Evolutionary conservation across 106 monocot species (phyloP), one percentile per base, ranked within the genome.

Genomic region (Dendrobium nobile): DNA sequence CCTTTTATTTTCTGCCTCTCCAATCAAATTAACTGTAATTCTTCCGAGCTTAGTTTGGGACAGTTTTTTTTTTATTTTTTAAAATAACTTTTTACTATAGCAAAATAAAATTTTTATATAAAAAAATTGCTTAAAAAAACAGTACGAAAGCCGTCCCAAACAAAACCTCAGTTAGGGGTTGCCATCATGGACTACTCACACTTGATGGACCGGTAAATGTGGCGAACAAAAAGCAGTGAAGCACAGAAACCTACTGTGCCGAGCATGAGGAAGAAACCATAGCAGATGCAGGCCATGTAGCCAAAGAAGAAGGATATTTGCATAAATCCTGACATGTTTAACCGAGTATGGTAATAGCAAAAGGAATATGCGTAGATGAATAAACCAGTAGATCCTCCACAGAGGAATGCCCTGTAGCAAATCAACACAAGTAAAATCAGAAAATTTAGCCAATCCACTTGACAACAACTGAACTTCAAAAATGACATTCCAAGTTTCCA

Each of bases 131-230:
- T 31, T 31, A 1, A 31, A 31, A 1, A 31, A 31, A 1, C 31
- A 31, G 31, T 31, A 31, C 1, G 1, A 31, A 31, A 31, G 31
- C 31, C 31, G 31, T 31, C 31, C 31, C 31, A 31, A 31, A 31
- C 1, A 1, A 31, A 31, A 0, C 31, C 31, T 31, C 54, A 54
- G 2, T 54, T 2, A 16, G 54, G 10, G 4, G 18, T 37, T 37
- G 37, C 3, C 37, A 55, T 18, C 37, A 55, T 18, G 54, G 27
- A 58, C 74, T 85, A 91, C 64, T 91, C 91, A 64, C 91, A 91
- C 84, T 91, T 91, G 85, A 90, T 90, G n/a, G 90, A 88, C 27
- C 76, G 79, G 76, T 90, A 90, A 77, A 90, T 90, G 84, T 91
- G 86, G 18, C 91, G 91, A 47, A 91, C 91, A 84, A 91, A 91